phyloP scores from a whole-genome alignment of 441 rosid genomes.

The Populus hybrid region DNA sequence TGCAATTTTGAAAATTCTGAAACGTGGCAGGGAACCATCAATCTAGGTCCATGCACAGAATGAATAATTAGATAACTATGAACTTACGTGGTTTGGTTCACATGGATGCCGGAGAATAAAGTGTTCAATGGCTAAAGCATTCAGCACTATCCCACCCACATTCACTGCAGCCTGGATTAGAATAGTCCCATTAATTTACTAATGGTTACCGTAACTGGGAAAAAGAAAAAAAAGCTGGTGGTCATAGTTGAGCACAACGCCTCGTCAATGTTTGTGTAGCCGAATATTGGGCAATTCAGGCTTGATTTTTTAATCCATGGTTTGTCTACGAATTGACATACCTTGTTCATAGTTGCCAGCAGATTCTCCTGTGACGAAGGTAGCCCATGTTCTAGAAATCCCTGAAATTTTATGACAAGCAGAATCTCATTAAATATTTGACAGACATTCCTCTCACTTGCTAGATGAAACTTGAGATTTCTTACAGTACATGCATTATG shows the following conservation, averaged over 20 bases:
- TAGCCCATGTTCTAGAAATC: slow-evolving; percentile 80
- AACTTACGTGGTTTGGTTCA: slow-evolving; percentile 61
- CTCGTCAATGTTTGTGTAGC: background rate
- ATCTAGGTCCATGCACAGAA: background rate
- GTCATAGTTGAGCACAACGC: background rate
- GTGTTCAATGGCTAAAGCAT: slow-evolving; percentile 87
- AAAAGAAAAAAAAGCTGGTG: background rate
- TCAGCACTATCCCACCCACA: slow-evolving; percentile 87
- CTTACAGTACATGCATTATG: slow-evolving; percentile 86
- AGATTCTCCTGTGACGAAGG: slow-evolving; percentile 81
- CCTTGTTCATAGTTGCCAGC: slow-evolving; percentile 83
- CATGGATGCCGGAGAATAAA: slow-evolving; percentile 82
- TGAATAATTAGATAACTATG: background rate
- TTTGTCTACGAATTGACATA: slow-evolving; percentile 15
- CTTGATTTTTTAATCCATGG: background rate
- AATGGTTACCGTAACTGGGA: background rate
- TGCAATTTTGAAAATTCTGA: background rate
- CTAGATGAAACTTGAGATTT: slow-evolving; percentile 25
- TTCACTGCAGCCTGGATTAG: slow-evolving; percentile 61
- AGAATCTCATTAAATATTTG: background rate
- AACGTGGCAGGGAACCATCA: background rate
- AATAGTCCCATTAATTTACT: slow-evolving; percentile 2
- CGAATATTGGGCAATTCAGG: background rate
- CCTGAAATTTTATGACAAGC: slow-evolving; percentile 41
- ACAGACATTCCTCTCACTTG: slow-evolving; percentile 1